Evolutionary conservation across 108 stramenopile species (phyloP), one percentile per base, ranked within the genome.

Genomic region (Nitzschia putrida): DNA sequence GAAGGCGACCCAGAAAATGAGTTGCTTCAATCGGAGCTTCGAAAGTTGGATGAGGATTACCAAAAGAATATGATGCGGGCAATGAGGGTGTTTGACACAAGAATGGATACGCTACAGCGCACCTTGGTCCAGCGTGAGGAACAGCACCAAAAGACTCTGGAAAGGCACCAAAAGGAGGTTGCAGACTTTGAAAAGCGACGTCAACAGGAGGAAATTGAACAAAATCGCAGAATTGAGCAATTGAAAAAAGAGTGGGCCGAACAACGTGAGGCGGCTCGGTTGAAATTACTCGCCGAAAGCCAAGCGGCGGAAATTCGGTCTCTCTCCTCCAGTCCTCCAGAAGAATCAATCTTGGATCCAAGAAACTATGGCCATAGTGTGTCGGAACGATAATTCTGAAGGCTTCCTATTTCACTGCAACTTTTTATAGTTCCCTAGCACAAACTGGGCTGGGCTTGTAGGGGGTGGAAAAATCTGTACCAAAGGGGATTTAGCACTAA

Each of bases 31-130:
- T 91, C 85, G 60, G 86, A 92, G 71, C 68, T 95, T 37, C 68
- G 85, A 26, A 79, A 79, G 65, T 70, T 95, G 0, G 88, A 92
- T 24, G 69, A 83, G 57, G 91, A 95, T 65, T 87, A 85, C 64
- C 77, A 89, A 64, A 92, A 89, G 80, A 89, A 85, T 54, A 39
- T 91, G 66, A 85, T 79, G 64, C 76, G 90, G 23, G 89, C 91
- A 10, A 82, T 89, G 77, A 90, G 88, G 74, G 89, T 88, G 0
- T 95, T 85, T 60, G 83, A 85, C 44, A 89, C 71, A 49, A 79
- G 94, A 43, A 95, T 95, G 94, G 91, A 92, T 69, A 95, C 84
- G 64, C 81, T 95, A 3, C 85, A 88, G 57, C 77, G 90, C 24
- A 85, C 85, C 9, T 85, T 86, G 66, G 76, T 76, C 45, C 87